Percentiles rank a stretch among this genome's conserved stretches.
phyloP scores from a whole-genome alignment of 2,329 filamentous ascomycete species.

The Ilyonectria mors-panacis region DNA sequence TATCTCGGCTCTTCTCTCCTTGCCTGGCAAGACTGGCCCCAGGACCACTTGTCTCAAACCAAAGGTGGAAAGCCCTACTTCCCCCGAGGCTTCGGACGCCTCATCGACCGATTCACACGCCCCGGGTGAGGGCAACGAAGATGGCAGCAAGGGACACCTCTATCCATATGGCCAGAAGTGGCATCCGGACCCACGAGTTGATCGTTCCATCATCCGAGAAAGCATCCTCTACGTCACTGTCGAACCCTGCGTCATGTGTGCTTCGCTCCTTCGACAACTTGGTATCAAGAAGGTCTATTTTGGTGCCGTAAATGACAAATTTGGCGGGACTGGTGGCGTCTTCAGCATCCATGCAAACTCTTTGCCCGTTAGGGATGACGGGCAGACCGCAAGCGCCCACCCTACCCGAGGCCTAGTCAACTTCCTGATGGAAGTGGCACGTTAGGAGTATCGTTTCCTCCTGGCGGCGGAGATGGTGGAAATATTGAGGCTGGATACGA shows the following conservation, averaged over 20 bases:
- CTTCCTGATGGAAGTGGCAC: slow-evolving; percentile 56
- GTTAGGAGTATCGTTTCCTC: slow-evolving; percentile 55
- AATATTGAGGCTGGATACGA: slow-evolving; percentile 85
- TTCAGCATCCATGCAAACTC: slow-evolving; percentile 84
- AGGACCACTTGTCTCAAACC: slow-evolving; percentile 53
- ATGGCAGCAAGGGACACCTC: slow-evolving; percentile 69
- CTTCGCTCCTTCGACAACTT: slow-evolving; percentile 90
- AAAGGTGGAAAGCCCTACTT: slow-evolving; percentile 48
- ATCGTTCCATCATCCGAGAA: slow-evolving; percentile 77
- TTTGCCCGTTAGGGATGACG: slow-evolving; percentile 55
- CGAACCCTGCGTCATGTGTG: slow-evolving; percentile 99
- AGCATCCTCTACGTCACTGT: slow-evolving; percentile 94
- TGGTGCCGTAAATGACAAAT: slow-evolving; percentile 95
- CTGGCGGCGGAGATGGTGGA: slow-evolving; percentile 68
- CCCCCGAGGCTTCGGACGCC: slow-evolving; percentile 42
- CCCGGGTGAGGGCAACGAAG: slow-evolving; percentile 65
- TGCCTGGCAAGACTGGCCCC: slow-evolving; percentile 50
- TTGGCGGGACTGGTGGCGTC: slow-evolving; percentile 95
- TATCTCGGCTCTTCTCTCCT: slow-evolving; percentile 71
- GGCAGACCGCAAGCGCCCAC: slow-evolving; percentile 58
- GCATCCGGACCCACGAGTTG: slow-evolving; percentile 69
- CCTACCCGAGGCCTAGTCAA: slow-evolving; percentile 54
- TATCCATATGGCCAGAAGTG: slow-evolving; percentile 74
- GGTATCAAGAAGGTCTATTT: slow-evolving; percentile 93
- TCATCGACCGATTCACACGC: slow-evolving; percentile 41